A percentile compares a stretch with the other conserved stretches of the same genome.
Conservation (phyloP, 495 filamentous ascomycete species). For the Xylaria scruposa region DNA sequence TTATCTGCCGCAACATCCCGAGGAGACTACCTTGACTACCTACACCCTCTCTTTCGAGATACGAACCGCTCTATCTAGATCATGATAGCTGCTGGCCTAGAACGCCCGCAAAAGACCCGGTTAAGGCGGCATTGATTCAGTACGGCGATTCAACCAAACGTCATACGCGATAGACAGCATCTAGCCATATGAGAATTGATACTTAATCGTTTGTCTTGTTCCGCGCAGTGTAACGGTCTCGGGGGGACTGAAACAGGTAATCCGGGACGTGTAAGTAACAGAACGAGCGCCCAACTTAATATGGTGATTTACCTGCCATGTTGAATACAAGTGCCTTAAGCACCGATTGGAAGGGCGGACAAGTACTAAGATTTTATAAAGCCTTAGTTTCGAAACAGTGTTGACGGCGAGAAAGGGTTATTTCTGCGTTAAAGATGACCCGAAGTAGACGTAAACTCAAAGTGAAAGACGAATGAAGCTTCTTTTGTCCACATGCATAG, state of each 20-base stretch:
- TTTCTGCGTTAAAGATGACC: neutral
- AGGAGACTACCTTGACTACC: neutral
- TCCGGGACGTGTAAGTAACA: neutral
- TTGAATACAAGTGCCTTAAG: neutral
- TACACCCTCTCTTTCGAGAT: neutral
- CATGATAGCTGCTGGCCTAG: neutral
- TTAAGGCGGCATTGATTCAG: neutral
- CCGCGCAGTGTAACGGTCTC: neutral
- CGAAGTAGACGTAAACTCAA: neutral
- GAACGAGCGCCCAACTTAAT: too few relatives aligned
- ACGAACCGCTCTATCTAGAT: neutral
- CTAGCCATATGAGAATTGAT: neutral
- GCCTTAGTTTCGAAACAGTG: neutral
- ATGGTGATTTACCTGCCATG: neutral
- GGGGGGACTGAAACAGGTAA: neutral
- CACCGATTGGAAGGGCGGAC: neutral
- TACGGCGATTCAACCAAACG: neutral
- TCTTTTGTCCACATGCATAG: neutral
- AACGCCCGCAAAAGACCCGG: neutral
- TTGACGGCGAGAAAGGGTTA: neutral
- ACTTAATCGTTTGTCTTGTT: neutral
- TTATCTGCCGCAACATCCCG: neutral
- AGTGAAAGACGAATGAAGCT: neutral
- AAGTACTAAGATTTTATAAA: neutral
- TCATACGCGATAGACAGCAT: neutral